These are phyloP conservation scores for Cyberlindnera bimundalis DNA, from an alignment of 805 yeast species.

Conservation along the genomic window DNA sequence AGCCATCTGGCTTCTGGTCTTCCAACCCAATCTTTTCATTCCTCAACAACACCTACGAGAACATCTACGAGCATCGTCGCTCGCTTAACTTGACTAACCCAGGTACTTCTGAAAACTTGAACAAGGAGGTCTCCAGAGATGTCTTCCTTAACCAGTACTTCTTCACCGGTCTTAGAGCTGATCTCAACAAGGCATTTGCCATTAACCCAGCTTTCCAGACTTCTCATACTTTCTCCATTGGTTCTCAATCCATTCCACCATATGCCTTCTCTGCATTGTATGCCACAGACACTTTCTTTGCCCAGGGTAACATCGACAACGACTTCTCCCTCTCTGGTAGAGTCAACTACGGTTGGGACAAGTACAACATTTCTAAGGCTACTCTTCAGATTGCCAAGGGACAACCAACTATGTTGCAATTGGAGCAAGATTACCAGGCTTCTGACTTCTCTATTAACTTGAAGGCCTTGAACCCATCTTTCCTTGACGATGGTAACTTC, in stretches of 20 bases:
- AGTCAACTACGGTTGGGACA: constrained; percentile 87
- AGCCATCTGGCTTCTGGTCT: constrained; percentile 64
- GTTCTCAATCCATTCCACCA: constrained; percentile 81
- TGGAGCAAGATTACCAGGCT: constrained; percentile 95
- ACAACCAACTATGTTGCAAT: constrained; percentile 91
- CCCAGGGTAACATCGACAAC: constrained; percentile 90
- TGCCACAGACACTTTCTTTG: constrained; percentile 79
- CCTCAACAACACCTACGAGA: constrained; percentile 69
- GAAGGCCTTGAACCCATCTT: constrained; percentile 86
- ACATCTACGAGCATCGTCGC: constrained; percentile 72
- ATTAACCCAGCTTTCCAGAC: constrained; percentile 96
- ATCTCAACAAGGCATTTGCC: constrained; percentile 85
- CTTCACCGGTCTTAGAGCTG: constrained; percentile 96
- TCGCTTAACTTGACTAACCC: constrained; percentile 85
- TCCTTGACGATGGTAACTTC: constrained; percentile 63
- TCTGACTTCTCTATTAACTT: constrained; percentile 83
- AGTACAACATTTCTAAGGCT: constrained; percentile 71
- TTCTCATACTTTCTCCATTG: constrained; percentile 87
- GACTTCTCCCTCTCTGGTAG: constrained; percentile 85
- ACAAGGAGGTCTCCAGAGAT: constrained; percentile 91
- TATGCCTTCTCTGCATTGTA: constrained; percentile 88
- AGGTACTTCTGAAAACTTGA: constrained; percentile 90
- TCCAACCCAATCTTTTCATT: constrained; percentile 80
- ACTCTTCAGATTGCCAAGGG: constrained; percentile 84
- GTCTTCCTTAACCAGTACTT: constrained; percentile 86